Base-by-base conservation (phyloP, 2,329 filamentous ascomycete species). In the Polychaeton citri region DNA sequence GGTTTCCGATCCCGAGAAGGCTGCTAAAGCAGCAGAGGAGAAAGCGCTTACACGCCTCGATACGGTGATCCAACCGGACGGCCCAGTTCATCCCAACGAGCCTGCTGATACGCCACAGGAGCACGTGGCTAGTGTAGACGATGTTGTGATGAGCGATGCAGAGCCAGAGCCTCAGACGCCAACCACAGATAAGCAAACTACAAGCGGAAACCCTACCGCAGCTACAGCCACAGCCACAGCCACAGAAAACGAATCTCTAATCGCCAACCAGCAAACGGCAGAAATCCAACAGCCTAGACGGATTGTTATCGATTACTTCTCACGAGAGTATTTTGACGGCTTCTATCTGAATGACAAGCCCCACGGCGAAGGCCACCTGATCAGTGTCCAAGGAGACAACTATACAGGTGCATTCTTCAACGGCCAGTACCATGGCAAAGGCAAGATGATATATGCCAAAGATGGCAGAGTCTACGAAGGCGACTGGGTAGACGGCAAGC, bases 381-480 rank as follows among this genome's bases (percentile, higher is more conserved):
- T 75, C 44, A 61, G 61, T 21, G 63, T 68, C 42, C 64, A 62
- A 18, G 73, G 71, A 32, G 66, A 72, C 36, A 65, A 63, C 17
- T 79, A 78, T 51, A 58, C 55, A 12, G 74, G 74, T 13, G 54
- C 62, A 5, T 75, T 76, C 50, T 55, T 64, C 35, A 59, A 70
- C 21, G 64, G 64, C 32, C 56, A 64, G 36, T 69, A 69, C 36
- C 65, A 72, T 26, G 74, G 74, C 15, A 59, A 66, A 35, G 74
- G 74, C 34, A 61, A 61, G 9, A 71, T 76, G 62, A 68, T 64
- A 4, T 76, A 74, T 51, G 64, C 68, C 18, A 30, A 39, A 3
- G 74, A 93, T 57, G 75, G 74, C 42, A 76, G 76, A 35, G 70
- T 79, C 39, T 75, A 69, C 46, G 57, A 60, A 13, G 65, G 65